phyloP scores from a whole-genome alignment of 345 rosid species.

The Psidium guajava region DNA sequence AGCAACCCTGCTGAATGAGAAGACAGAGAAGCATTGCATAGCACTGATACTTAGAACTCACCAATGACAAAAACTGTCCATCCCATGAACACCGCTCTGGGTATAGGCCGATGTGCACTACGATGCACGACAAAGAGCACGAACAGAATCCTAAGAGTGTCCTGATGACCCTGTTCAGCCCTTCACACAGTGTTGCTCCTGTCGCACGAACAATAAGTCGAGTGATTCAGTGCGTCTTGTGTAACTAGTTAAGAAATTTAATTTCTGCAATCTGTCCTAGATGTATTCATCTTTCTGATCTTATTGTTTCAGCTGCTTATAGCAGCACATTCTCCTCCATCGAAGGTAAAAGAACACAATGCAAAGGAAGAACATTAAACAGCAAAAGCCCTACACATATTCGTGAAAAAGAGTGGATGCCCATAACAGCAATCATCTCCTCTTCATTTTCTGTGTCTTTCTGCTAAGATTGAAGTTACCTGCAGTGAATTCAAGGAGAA shows the following conservation, averaged over 20 bases:
- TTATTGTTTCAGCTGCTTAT: not conserved
- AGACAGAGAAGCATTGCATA: not conserved
- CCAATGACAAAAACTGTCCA: conserved; percentile 52
- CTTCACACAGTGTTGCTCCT: conserved; percentile 72
- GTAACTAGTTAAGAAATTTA: not conserved
- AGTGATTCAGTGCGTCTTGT: accelerated
- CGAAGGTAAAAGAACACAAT: not conserved
- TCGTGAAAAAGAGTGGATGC: not conserved
- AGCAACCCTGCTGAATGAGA: not conserved
- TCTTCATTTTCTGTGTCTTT: not conserved
- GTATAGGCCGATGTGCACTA: conserved; percentile 36
- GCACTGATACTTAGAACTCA: not conserved
- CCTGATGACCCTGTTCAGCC: conserved; percentile 63
- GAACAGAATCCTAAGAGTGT: conserved; percentile 39
- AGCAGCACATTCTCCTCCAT: not conserved
- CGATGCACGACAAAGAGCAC: conserved; percentile 44
- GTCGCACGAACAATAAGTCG: not conserved
- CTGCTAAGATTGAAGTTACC: conserved; percentile 4
- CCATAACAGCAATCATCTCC: not conserved
- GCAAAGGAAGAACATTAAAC: not conserved
- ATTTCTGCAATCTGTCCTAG: not conserved
- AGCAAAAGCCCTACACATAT: not conserved
- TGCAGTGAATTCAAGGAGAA: conserved; percentile 26
- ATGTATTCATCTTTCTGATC: not conserved
- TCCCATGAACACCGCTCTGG: conserved; percentile 54